A percentile compares a stretch with the other conserved stretches of the same genome.
Conservation (phyloP, 164 flowering plant genomes). For the Piper betle region DNA sequence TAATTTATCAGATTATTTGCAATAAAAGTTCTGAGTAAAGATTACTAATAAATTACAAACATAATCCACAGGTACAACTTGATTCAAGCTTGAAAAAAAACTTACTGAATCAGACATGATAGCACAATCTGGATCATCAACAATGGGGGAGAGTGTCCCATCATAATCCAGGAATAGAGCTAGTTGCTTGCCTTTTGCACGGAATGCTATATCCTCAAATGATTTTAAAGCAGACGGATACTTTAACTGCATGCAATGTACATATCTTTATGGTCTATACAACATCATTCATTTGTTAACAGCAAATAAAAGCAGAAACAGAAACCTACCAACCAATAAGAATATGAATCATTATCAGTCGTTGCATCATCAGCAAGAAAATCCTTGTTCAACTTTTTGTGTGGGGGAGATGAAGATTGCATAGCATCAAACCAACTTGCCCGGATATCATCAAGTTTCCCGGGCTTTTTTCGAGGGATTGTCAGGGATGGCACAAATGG, state of each 20-base stretch:
- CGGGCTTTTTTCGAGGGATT: constrained; percentile 59
- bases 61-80: no score
- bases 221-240: constrained; percentile 81
- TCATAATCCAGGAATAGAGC: constrained; percentile 52
- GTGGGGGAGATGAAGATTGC: constrained; percentile 94
- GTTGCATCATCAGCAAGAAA: constrained; percentile 19
- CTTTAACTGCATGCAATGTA: constrained; percentile 34
- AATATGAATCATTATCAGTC: constrained; percentile 34
- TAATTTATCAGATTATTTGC: background rate
- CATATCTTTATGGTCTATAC: background rate
- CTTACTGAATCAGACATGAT: constrained; percentile 66
- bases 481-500: constrained; percentile 20
- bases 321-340: constrained; percentile 60
- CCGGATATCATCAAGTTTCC: constrained; percentile 64
- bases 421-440: constrained; percentile 84
- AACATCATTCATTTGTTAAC: background rate
- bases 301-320: background rate
- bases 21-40: background rate
- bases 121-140: constrained; percentile 38
- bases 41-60: no score
- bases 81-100: no score
- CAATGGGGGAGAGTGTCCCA: constrained; percentile 33
- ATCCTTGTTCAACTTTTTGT: constrained; percentile 37
- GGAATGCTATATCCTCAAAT: constrained; percentile 54
- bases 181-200: constrained; percentile 68